Percentiles rank a stretch among this genome's conserved stretches.
Evolutionary conservation across 352 stramenopile genomes (phyloP).

Genomic region (Globisporangium lucens): DNA sequence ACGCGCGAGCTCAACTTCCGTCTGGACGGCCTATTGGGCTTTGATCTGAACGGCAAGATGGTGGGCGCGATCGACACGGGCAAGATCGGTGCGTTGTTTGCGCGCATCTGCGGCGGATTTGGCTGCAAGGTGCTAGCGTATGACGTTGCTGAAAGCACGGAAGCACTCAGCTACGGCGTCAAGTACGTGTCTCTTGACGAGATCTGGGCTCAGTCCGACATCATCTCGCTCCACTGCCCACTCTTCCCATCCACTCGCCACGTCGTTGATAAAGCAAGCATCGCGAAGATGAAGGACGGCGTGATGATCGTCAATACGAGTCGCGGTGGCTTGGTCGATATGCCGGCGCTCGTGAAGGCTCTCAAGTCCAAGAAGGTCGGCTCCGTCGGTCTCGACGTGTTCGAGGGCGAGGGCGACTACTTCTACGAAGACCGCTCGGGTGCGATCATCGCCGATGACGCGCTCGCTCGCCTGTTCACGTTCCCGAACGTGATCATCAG

Average conservation of each 20-base stretch:
- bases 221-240: slow-evolving; percentile 88
- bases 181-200: slow-evolving; percentile 64
- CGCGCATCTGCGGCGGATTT: background rate
- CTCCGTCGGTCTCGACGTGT: slow-evolving; percentile 87
- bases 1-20: background rate
- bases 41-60: background rate
- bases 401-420: slow-evolving; percentile 72
- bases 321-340: slow-evolving; percentile 86
- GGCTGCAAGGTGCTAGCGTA: background rate
- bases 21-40: background rate
- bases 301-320: slow-evolving; percentile 92
- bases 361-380: slow-evolving; percentile 80
- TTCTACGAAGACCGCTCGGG: slow-evolving; percentile 78
- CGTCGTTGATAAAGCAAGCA: slow-evolving; percentile 76
- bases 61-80: background rate
- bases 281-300: slow-evolving; percentile 85
- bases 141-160: slow-evolving; percentile 24
- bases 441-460: slow-evolving; percentile 63
- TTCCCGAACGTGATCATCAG: slow-evolving; percentile 82
- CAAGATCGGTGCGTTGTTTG: background rate
- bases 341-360: slow-evolving; percentile 68
- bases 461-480: slow-evolving; percentile 70
- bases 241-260: slow-evolving; percentile 81
- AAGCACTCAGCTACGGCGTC: slow-evolving; percentile 38
- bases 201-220: slow-evolving; percentile 65